Percentiles rank a stretch among this genome's conserved stretches.
These are phyloP conservation scores for Penicillium hordei DNA, from an alignment of 2,329 filamentous ascomycete species.

Conservation along the genomic window DNA sequence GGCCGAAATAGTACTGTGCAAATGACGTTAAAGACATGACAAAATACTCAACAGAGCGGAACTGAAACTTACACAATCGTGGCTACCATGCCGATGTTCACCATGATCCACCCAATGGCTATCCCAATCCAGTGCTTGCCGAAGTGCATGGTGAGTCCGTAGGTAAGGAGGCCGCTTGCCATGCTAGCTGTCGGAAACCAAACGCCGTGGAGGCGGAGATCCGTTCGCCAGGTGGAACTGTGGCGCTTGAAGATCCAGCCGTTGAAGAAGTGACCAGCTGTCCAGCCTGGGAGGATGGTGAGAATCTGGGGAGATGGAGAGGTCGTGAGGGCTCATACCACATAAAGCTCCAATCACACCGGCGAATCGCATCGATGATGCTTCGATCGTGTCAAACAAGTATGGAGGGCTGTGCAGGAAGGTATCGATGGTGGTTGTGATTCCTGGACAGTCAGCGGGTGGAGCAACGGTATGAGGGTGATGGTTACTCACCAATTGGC, in stretches of 20 bases:
- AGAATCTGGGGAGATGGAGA: not conserved
- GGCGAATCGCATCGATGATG: conserved; percentile 41
- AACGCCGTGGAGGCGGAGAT: conserved; percentile 39
- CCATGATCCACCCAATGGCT: conserved; percentile 41
- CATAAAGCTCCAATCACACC: conserved; percentile 36
- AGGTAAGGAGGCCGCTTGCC: conserved; percentile 34
- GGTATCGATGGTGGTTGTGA: conserved; percentile 37
- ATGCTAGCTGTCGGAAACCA: conserved; percentile 36
- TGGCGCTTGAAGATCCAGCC: conserved; percentile 32
- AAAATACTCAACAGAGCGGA: not conserved
- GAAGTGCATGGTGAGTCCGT: conserved; percentile 38
- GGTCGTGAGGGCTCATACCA: conserved; percentile 19
- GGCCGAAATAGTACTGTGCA: conserved; percentile 34
- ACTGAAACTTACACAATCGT: conserved; percentile 33
- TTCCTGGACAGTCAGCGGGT: conserved; percentile 21
- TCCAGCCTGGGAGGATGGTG: conserved; percentile 24
- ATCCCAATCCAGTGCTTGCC: conserved; percentile 39
- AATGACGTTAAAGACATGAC: not conserved
- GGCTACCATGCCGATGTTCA: conserved; percentile 38
- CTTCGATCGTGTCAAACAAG: conserved; percentile 35
- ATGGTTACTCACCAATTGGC: conserved; percentile 34
- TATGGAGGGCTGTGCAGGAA: conserved; percentile 38
- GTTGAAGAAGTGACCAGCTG: conserved; percentile 39
- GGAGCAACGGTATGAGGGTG: not conserved
- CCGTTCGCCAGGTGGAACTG: conserved; percentile 29